These are phyloP conservation scores for Mortierella antarctica DNA, from an alignment of 192 early-diverging fungal genomes.

Conservation along the genomic window DNA sequence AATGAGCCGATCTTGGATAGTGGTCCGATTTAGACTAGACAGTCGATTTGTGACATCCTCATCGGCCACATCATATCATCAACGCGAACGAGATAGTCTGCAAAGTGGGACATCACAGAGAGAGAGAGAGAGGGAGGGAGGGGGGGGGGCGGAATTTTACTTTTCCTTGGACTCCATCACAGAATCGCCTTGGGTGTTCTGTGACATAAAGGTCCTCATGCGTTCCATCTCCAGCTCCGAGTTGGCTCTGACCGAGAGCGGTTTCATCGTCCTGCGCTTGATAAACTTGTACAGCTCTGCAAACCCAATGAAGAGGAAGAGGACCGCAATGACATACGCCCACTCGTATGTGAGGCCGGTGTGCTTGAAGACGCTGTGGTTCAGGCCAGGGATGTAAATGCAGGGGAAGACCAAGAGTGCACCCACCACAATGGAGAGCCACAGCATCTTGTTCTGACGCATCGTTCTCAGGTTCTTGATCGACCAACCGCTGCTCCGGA, in stretches of 20 bases:
- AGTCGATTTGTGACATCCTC: too few species aligned
- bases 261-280: conserved; percentile 47
- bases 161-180: conserved; percentile 13
- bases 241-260: conserved; percentile 14
- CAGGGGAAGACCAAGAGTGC: conserved; percentile 52
- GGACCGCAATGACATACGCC: conserved; percentile 21
- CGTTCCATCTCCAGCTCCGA: conserved; percentile 27
- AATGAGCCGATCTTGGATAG: too few species aligned
- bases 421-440: conserved; percentile 64
- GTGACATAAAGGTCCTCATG: conserved; percentile 25
- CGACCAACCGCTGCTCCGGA: conserved; percentile 69
- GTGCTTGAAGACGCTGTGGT: conserved; percentile 51
- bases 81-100: too few species aligned
- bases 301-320: conserved; percentile 30
- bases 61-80: too few species aligned
- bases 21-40: too few species aligned
- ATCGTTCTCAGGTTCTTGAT: conserved; percentile 19
- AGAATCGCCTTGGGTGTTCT: conserved; percentile 16
- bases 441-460: conserved; percentile 52
- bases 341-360: conserved; percentile 38
- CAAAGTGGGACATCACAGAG: too few species aligned
- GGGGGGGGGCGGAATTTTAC: not conserved
- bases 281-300: conserved; percentile 50
- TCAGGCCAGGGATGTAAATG: conserved; percentile 46
- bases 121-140: too few species aligned